Conservation (phyloP, 306 rosid species). For the Begonia loranthoides region DNA sequence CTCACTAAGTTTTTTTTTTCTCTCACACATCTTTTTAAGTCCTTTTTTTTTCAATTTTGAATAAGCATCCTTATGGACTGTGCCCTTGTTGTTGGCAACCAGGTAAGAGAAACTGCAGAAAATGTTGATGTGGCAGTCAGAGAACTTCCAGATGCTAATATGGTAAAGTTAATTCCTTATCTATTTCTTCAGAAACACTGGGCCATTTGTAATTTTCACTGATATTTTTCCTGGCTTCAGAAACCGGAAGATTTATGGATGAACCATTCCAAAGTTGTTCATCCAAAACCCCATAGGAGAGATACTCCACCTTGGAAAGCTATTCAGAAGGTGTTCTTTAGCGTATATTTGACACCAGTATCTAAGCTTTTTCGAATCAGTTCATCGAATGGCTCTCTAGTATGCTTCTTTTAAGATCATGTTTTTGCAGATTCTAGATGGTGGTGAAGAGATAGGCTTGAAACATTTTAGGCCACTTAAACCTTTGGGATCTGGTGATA, state of each 20-base stretch:
- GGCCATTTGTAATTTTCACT: slow-evolving; percentile 9
- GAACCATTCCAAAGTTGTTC: slow-evolving; percentile 77
- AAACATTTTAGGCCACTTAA: slow-evolving; percentile 79
- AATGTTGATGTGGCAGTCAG: slow-evolving; percentile 73
- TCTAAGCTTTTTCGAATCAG: neutral
- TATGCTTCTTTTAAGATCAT: neutral
- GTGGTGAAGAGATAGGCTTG: slow-evolving; percentile 65
- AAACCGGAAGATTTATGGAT: slow-evolving; percentile 96
- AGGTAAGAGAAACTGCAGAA: slow-evolving; percentile 82
- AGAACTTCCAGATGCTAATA: slow-evolving; percentile 96
- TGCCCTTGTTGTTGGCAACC: slow-evolving; percentile 10
- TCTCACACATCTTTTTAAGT: neutral
- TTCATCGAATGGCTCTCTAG: neutral
- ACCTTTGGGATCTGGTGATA: slow-evolving; percentile 92
- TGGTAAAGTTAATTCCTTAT: slow-evolving; percentile 49
- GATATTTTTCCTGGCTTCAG: slow-evolving; percentile 24
- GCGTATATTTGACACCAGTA: neutral
- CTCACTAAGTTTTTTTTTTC: neutral
- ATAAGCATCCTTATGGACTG: slow-evolving; percentile 42
- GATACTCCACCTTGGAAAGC: slow-evolving; percentile 59
- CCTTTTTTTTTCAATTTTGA: slow-evolving; percentile 7
- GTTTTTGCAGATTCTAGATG: slow-evolving; percentile 51
- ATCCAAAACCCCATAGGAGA: slow-evolving; percentile 85
- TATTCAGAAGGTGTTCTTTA: slow-evolving; percentile 48
- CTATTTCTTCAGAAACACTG: slow-evolving; percentile 8